These are phyloP conservation scores for Podospora comata DNA, from an alignment of 495 filamentous ascomycete genomes.

Conservation along the genomic window DNA sequence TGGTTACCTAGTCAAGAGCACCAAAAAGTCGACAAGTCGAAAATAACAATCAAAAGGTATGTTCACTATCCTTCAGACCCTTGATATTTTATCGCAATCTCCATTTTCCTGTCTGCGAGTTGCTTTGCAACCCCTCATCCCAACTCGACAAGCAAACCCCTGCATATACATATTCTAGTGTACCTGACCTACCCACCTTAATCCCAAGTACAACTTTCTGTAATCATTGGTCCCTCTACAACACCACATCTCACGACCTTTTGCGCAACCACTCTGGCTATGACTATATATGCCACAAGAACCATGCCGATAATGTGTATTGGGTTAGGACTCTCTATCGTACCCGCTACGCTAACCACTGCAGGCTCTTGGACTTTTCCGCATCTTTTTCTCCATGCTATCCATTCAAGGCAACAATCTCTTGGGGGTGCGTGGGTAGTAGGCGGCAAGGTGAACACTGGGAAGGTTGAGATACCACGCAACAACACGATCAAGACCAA, in stretches of 20 bases:
- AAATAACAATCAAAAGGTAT: too few relatives aligned
- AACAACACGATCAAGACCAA: constrained; percentile 85
- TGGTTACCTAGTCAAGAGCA: too few relatives aligned
- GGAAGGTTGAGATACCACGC: constrained; percentile 83
- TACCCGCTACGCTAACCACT: background rate
- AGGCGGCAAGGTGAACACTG: constrained; percentile 71
- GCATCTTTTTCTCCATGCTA: background rate
- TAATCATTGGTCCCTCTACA: background rate
- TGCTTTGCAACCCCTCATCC: background rate
- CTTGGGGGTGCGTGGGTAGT: constrained; percentile 84
- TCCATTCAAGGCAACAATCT: constrained; percentile 61
- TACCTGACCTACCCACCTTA: background rate
- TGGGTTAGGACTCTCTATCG: background rate
- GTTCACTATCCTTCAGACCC: too few relatives aligned
- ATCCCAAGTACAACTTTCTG: background rate
- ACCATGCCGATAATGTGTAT: background rate
- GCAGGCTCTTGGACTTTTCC: background rate
- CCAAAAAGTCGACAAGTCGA: too few relatives aligned
- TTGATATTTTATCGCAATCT: too few relatives aligned
- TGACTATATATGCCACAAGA: background rate
- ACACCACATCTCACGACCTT: background rate
- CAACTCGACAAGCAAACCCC: background rate
- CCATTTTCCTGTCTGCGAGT: too few relatives aligned
- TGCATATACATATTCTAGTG: background rate
- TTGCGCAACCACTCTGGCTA: background rate